Evolutionary conservation across 345 rosid species (phyloP), one percentile per base, ranked within the genome.

Genomic region (Lumnitzera littorea): DNA sequence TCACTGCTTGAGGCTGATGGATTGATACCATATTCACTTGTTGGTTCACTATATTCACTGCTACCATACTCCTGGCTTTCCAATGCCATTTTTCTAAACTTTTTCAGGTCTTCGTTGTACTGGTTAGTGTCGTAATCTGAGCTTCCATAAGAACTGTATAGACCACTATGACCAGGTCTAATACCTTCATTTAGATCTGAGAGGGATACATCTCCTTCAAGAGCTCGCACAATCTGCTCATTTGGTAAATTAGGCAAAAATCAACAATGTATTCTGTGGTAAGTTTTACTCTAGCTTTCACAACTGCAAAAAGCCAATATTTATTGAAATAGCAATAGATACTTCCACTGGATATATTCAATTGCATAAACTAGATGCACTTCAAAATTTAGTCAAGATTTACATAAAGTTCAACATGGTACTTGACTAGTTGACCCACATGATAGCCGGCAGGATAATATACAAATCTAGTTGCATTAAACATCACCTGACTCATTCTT

Each of bases 1-100:
- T 86, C 95, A 5, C 91, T 81, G 75, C 96, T 89, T 0, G 98
- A 92, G 15, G 88, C 91, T 0, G 96, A 89, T 4, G 94, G 91
- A 60, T 85, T 31, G 56, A 82, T 58, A 2, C 96, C 98, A 15
- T 87, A 89, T 72, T 87, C 96, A 24, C 96, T 89, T 2, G 96
- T 85, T 0, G 77, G 80, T 50, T 65, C 81, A 55, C 91, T 87
- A 55, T 84, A 85, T 62, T 89, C 96, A 4, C 80, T 81, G 61
- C 95, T 89, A 20, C 77, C 94, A 12, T 82, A 81, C 63, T 82
- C 96, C 12, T 84, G 91, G 69, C 88, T 84, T 61, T 66, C 89
- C 62, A 92, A 55, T 15, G 87, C 79, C 81, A 80, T 73, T 76
- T 81, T 87, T 70, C 90, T 70, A 76, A 92, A 87, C 56, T 78